Base-by-base conservation (phyloP, 106 monocot species). In the Dioscorea dumetorum region DNA sequence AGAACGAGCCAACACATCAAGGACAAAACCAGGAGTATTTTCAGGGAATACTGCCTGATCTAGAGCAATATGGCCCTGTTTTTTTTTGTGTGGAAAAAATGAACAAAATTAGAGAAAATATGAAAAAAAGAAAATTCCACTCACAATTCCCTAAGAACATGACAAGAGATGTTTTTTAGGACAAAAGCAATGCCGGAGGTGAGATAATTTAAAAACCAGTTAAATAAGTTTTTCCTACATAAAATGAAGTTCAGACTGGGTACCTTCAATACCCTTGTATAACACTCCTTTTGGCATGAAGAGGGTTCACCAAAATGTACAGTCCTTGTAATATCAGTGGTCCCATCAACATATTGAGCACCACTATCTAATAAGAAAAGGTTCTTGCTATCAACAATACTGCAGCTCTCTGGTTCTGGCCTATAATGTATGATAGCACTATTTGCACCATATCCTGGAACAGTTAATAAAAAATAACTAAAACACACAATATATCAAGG, bases 251-350 rank as follows among this genome's bases (percentile, higher is more conserved):
- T 41, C 10, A 10, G 41, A 10, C 41, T 0, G 8, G 23, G 2
- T 21, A 92, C 95, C 91, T 95, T 88, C 58, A 95, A 60, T 48
- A 95, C 95, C 78, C 95, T 88, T 32, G 95, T 95, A 69, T 91
- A 95, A 69, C 95, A 95, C 70, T 95, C 95, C 71, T 81, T 91
- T 52, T 95, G 95, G 52, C 91, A 41, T 58, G 66, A 15, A 56
- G 91, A 80, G 64, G 95, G 91, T 67, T 88, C 88, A 21, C 95
- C 91, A 86, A 95, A 91, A 80, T 95, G 95, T 17, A 95, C 95
- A 5, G 95, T 95, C 58, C 95, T 81, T 66, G 95, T 91, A 73
- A 95, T 79, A 73, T 95, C 95, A 75, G 91, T 91, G 20, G 95
- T 91, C 48, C 91, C 95, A 82, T 91, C 91, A 78, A 86, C 64